Conservation (phyloP, 176 grass and related monocot species). For the Phoenix roebelenii region DNA sequence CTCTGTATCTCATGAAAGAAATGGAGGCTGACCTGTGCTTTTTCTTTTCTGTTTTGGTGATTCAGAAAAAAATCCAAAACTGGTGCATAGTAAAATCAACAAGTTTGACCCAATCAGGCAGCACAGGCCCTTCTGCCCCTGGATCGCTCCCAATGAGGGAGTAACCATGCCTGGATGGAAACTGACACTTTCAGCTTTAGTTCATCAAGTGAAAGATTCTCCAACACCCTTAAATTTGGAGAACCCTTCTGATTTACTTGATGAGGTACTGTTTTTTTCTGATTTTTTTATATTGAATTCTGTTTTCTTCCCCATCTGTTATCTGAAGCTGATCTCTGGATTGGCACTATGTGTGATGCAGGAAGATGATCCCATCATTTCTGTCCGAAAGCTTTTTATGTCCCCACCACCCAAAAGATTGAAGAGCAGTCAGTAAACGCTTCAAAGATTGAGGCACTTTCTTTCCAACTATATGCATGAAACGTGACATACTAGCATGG, state of each 20-base stretch:
- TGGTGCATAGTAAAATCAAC: conserved; percentile 40
- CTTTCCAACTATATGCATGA: too few species aligned
- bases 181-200: conserved; percentile 58
- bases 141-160: conserved; percentile 50
- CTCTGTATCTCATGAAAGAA: too few species aligned
- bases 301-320: conserved; percentile 18
- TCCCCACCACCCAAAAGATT: conserved; percentile 42
- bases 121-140: conserved; percentile 88
- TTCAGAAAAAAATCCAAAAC: conserved; percentile 27
- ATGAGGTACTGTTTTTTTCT: conserved; percentile 41
- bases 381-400: conserved; percentile 80
- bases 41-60: background rate
- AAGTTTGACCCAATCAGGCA: conserved; percentile 88
- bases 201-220: conserved; percentile 33
- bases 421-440: conserved; percentile 17
- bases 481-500: too few species aligned
- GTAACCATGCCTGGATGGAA: conserved; percentile 64
- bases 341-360: conserved; percentile 10
- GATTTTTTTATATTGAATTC: conserved; percentile 12
- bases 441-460: too few species aligned
- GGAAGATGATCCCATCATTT: conserved; percentile 69
- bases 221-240: background rate
- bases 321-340: background rate
- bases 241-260: conserved; percentile 33
- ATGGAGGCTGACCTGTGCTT: too few species aligned